Base-by-base conservation (phyloP, 2,329 filamentous ascomycete genomes). In the Fusarium goolgardi region DNA sequence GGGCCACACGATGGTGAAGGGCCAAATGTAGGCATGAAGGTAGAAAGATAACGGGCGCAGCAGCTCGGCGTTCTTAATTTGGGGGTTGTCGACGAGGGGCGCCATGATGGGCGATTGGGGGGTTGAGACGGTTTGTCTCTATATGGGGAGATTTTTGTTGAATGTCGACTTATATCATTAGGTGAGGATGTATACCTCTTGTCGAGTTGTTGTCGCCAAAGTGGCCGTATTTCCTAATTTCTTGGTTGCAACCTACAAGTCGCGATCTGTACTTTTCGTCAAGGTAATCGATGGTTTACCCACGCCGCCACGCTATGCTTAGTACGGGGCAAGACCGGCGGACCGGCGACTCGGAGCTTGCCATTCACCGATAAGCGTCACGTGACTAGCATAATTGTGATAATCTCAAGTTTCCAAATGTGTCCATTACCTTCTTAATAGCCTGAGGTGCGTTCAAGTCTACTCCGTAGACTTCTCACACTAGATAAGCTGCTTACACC, bases 1-100 rank as follows among this genome's bases (percentile, higher is more conserved):
- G 53, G 96, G 96, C 94, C 96, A 99, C 75, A 94, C 84, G 71
- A 97, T 89, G 63, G 90, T 83, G 76, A 97, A 99, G 0, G 96
- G 96, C 93, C 93, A 97, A 73, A 97, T 81, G 78, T 99, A 99
- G 72, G 92, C 83, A 79, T 97, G 95, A 64, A 96, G 84, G 76
- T 91, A 88, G 68, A 91, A 81, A 34, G 94, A 89, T 69, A 97
- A 87, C 67, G 95, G 94, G 75, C 93, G 94, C 80, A 97, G 90
- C 72, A 99, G 87, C 78, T 93, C 91, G 70, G 96, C 92, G 78
- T 90, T 86, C 84, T 91, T 88, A 80, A 99, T 97, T 85, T 97
- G 93, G 73, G 90, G 82, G 81, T 93, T 95, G 82, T 97, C 92
- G 80, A 98, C 94, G 80, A 99, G 91, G 79, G 90, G 89, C 82